These are phyloP conservation scores for Ceratocystis smalleyi DNA, from an alignment of 2,329 filamentous ascomycete genomes.

Conservation along the genomic window DNA sequence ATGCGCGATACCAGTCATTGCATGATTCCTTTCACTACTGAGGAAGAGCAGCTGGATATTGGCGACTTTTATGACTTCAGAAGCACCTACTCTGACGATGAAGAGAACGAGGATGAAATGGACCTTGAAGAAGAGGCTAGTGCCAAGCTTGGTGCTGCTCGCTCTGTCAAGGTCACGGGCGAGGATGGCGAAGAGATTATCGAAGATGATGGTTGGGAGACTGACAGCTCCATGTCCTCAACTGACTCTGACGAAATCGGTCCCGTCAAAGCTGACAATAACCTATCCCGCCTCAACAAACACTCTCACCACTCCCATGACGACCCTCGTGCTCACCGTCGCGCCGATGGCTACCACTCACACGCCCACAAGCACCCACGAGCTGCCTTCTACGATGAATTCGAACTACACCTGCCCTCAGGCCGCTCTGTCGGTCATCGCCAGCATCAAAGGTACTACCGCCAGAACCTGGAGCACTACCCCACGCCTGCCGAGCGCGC, in stretches of 20 bases:
- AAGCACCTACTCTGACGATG: conserved; percentile 80
- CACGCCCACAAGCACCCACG: conserved; percentile 61
- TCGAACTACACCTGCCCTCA: conserved; percentile 81
- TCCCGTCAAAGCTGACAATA: conserved; percentile 59
- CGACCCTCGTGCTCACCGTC: conserved; percentile 57
- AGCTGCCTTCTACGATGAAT: conserved; percentile 79
- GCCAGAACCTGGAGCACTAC: conserved; percentile 79
- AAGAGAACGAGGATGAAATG: conserved; percentile 39
- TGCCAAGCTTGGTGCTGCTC: conserved; percentile 53
- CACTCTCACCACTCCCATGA: conserved; percentile 61
- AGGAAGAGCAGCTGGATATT: conserved; percentile 83
- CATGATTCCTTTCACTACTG: conserved; percentile 81
- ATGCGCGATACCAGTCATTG: conserved; percentile 96
- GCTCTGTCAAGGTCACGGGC: conserved; percentile 36
- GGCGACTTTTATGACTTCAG: conserved; percentile 96
- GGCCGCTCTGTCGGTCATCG: conserved; percentile 83
- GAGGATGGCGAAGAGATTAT: conserved; percentile 34
- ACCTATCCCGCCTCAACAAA: conserved; percentile 50
- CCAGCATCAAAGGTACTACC: conserved; percentile 72
- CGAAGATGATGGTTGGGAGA: conserved; percentile 79
- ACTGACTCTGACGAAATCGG: conserved; percentile 73
- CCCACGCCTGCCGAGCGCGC: conserved; percentile 63
- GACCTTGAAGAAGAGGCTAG: conserved; percentile 39
- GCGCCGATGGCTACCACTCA: conserved; percentile 64
- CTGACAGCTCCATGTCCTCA: conserved; percentile 78